A percentile compares a stretch with the other conserved stretches of the same genome.
phyloP scores from a whole-genome alignment of 257 asterid species.

The Fraxinus americana region DNA sequence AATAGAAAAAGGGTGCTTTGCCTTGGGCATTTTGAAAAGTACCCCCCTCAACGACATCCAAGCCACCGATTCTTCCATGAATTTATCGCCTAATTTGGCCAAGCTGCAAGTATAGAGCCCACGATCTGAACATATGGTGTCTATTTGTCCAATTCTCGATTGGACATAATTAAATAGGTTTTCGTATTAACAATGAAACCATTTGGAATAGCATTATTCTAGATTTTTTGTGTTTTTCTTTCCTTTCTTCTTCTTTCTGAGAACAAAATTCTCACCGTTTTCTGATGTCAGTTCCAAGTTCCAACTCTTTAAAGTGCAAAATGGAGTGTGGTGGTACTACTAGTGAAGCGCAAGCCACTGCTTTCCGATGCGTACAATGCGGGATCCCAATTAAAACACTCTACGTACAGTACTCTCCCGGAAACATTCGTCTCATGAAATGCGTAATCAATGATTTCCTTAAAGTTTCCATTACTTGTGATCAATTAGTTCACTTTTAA shows the following conservation, averaged over 20 bases:
- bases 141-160: too few species aligned
- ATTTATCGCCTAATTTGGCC: too few species aligned
- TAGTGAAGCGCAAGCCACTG: conserved; percentile 21
- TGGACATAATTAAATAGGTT: too few species aligned
- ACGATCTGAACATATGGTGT: too few species aligned
- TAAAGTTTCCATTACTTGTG: background rate
- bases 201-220: too few species aligned
- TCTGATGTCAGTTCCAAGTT: background rate
- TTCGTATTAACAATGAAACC: too few species aligned
- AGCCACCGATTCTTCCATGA: too few species aligned
- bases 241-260: background rate
- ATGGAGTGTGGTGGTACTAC: conserved; percentile 41
- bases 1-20: too few species aligned
- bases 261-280: background rate
- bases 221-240: too few species aligned
- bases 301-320: background rate
- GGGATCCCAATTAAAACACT: conserved; percentile 62
- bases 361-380: conserved; percentile 67
- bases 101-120: too few species aligned
- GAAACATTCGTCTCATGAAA: conserved; percentile 89
- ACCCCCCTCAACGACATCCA: too few species aligned
- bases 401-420: conserved; percentile 84
- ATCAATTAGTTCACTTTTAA: background rate
- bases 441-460: conserved; percentile 47
- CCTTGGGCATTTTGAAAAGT: too few species aligned